phyloP scores from a whole-genome alignment of 345 rosid species.

The Syzygium jambos region DNA sequence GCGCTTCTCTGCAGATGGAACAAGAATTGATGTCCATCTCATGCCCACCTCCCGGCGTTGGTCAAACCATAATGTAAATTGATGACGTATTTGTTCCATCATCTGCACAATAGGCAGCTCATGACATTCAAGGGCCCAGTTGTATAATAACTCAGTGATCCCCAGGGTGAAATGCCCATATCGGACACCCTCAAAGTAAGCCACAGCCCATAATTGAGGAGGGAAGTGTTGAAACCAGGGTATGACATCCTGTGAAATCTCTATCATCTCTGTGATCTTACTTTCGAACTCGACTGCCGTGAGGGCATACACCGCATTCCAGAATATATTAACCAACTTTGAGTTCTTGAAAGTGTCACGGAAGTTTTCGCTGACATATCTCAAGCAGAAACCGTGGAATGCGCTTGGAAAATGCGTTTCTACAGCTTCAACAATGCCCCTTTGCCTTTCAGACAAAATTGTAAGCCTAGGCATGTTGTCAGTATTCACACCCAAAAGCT shows the following conservation, averaged over 20 bases:
- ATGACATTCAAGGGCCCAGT: constrained; percentile 96
- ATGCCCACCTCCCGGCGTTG: constrained; percentile 61
- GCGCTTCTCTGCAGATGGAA: constrained; percentile 86
- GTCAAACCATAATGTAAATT: constrained; percentile 51
- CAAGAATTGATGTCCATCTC: constrained; percentile 85
- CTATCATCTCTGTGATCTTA: constrained; percentile 82
- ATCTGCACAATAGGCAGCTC: constrained; percentile 90
- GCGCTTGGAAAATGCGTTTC: constrained; percentile 97
- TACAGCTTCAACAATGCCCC: constrained; percentile 81
- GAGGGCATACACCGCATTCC: constrained; percentile 95
- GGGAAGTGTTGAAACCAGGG: constrained; percentile 74
- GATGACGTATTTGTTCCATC: constrained; percentile 84
- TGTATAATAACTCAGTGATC: constrained; percentile 71
- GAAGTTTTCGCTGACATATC: constrained; percentile 79
- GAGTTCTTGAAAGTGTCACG: constrained; percentile 93
- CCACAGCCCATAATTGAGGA: constrained; percentile 90
- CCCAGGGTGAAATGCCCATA: constrained; percentile 88
- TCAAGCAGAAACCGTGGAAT: constrained; percentile 89
- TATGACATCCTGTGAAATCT: constrained; percentile 71
- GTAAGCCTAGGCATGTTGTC: constrained; percentile 98
- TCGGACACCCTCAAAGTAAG: constrained; percentile 83
- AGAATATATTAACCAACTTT: constrained; percentile 83
- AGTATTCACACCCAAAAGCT: constrained; percentile 88
- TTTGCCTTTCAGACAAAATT: constrained; percentile 85
- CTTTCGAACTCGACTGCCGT: constrained; percentile 75